These are phyloP conservation scores for Globisporangium parvum DNA, from an alignment of 352 stramenopile genomes.

Conservation along the genomic window DNA sequence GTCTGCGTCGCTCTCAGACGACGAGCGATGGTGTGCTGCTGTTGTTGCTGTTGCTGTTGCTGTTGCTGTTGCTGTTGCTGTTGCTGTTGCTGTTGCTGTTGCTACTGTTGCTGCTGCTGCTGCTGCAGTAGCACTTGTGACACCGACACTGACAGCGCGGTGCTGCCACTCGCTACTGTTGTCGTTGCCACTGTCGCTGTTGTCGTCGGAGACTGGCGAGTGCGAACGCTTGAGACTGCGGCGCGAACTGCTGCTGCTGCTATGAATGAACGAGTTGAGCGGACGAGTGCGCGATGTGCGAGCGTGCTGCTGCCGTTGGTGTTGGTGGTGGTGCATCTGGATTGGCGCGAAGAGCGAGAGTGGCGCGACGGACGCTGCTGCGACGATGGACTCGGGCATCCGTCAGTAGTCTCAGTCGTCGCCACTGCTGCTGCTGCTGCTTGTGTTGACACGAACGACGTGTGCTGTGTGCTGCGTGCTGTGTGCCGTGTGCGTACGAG, in stretches of 20 bases:
- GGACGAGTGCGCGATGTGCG: not conserved
- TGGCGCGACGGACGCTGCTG: not conserved
- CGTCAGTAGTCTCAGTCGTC: too few species aligned
- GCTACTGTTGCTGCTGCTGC: too few species aligned
- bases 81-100: too few species aligned
- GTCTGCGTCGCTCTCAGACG: not conserved
- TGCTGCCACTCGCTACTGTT: not conserved
- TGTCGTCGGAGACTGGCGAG: not conserved
- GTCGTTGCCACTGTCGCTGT: too few species aligned
- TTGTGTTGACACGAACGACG: too few species aligned
- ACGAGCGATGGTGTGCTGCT: too few species aligned
- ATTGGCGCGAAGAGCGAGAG: not conserved
- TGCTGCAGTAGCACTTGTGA: not conserved
- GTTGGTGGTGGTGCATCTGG: not conserved
- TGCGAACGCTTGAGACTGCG: not conserved
- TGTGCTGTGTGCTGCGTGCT: too few species aligned
- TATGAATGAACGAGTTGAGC: not conserved
- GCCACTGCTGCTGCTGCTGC: too few species aligned
- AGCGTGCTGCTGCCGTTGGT: not conserved
- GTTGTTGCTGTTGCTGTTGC: not conserved
- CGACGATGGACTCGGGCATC: not conserved
- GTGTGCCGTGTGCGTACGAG: too few species aligned
- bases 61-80: too few species aligned
- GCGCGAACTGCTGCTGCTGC: not conserved
- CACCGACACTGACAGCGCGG: not conserved